These are phyloP conservation scores for Cyberlindnera nakhonratchasimensis DNA, from an alignment of 805 yeast species.

Conservation along the genomic window DNA sequence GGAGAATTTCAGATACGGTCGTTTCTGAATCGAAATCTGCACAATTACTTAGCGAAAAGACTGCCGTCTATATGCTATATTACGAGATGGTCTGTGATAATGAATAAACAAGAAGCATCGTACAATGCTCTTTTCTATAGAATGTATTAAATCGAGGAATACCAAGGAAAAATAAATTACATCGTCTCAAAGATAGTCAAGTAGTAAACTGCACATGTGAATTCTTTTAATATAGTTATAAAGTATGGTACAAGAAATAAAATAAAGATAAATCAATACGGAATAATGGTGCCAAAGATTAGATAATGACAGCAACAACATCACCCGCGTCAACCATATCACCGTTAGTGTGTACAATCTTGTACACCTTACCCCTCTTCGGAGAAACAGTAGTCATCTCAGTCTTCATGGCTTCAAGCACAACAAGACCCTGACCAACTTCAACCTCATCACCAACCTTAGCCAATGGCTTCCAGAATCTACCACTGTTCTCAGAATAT, in stretches of 20 bases:
- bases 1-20: constrained; percentile 81
- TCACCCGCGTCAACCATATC: constrained; percentile 98
- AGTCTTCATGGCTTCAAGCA: constrained; percentile 98
- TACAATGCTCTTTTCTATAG: background rate
- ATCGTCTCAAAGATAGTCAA: too few species aligned
- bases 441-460: constrained; percentile 71
- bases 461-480: constrained; percentile 92
- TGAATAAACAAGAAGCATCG: background rate
- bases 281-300: constrained; percentile 2
- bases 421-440: constrained; percentile 75
- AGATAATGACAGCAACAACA: constrained; percentile 77
- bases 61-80: constrained; percentile 82
- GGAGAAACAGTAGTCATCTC: constrained; percentile 88
- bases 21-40: constrained; percentile 57
- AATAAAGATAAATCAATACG: background rate
- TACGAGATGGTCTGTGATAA: constrained; percentile 49
- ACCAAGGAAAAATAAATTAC: too few species aligned
- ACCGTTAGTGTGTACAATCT: constrained; percentile 77
- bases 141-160: background rate
- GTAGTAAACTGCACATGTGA: too few species aligned
- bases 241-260: constrained; percentile 5
- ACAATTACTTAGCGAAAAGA: constrained; percentile 62
- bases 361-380: constrained; percentile 63
- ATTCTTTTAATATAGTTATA: too few species aligned
- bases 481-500: constrained; percentile 93